Conservation (phyloP, 1,284 basidiomycete genomes). For the Leccinum fallax region DNA sequence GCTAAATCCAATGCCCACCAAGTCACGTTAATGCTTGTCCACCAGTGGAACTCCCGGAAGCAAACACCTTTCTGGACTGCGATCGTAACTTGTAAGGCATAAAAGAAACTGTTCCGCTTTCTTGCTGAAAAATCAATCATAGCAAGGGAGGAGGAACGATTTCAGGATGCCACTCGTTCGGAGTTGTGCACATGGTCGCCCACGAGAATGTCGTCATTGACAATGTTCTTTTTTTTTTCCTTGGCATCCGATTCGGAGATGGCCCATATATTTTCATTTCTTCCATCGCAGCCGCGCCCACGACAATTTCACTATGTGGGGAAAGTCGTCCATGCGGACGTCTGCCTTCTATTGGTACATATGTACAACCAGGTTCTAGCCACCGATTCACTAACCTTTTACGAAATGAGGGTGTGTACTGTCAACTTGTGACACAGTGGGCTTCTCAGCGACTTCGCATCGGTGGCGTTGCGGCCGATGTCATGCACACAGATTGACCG, state of each 20-base stretch:
- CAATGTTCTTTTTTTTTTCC: background rate
- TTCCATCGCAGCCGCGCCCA: background rate
- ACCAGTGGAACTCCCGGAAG: background rate
- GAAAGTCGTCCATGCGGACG: background rate
- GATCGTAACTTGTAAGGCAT: background rate
- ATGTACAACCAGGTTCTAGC: no score
- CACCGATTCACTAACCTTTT: background rate
- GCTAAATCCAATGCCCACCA: background rate
- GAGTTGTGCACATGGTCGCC: background rate
- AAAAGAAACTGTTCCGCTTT: no score
- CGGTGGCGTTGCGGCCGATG: background rate
- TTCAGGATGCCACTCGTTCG: background rate
- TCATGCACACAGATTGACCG: background rate
- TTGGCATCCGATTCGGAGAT: background rate
- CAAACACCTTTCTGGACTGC: background rate
- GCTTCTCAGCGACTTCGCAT: background rate
- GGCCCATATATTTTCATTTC: background rate
- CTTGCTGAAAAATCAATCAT: background rate
- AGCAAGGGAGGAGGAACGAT: background rate
- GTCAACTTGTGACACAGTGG: background rate
- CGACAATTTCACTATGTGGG: background rate
- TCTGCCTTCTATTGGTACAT: no score
- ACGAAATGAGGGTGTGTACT: background rate
- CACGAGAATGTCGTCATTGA: background rate
- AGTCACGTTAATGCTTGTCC: background rate